Percentiles rank a stretch among this genome's conserved stretches.
phyloP scores from a whole-genome alignment of 768 basidiomycete species.

The Mycena leptocephala region DNA sequence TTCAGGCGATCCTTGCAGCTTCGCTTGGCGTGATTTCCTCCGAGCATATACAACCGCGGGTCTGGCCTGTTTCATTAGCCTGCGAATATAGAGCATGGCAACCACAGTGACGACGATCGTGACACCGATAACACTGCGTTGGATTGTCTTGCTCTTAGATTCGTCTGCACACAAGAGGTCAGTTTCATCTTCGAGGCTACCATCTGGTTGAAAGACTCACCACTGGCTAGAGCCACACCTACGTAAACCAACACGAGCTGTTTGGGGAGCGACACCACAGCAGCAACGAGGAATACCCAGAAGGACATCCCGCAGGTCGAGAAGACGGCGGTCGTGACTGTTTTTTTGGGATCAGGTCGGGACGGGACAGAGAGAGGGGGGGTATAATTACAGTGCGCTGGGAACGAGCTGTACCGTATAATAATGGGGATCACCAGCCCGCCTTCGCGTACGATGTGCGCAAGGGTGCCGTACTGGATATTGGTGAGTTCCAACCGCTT shows the following conservation, averaged over 20 bases:
- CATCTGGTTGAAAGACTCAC: too few relatives aligned
- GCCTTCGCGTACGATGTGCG: conserved; percentile 57
- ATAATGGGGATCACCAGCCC: conserved; percentile 57
- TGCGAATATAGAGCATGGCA: conserved; percentile 57
- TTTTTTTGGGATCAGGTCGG: background rate
- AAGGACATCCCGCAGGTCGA: conserved; percentile 60
- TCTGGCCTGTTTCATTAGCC: conserved; percentile 48
- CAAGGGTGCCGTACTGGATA: conserved; percentile 56
- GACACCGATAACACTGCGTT: background rate
- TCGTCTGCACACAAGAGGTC: background rate
- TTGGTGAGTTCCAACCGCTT: conserved; percentile 52
- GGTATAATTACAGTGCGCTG: conserved; percentile 49
- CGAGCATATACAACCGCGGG: conserved; percentile 36
- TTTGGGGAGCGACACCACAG: conserved; percentile 59
- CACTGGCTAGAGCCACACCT: conserved; percentile 46
- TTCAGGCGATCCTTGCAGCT: background rate
- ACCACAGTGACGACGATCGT: conserved; percentile 48
- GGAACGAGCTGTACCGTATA: conserved; percentile 51
- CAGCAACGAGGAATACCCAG: conserved; percentile 56
- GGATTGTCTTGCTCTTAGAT: conserved; percentile 45
- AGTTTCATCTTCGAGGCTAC: too few relatives aligned
- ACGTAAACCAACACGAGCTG: conserved; percentile 64
- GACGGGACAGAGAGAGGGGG: background rate
- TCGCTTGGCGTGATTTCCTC: conserved; percentile 39
- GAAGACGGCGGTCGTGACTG: conserved; percentile 58